A percentile compares a stretch with the other conserved stretches of the same genome.
Conservation (phyloP, 2,329 filamentous ascomycete species). For the Pestalotiopsis sp. region DNA sequence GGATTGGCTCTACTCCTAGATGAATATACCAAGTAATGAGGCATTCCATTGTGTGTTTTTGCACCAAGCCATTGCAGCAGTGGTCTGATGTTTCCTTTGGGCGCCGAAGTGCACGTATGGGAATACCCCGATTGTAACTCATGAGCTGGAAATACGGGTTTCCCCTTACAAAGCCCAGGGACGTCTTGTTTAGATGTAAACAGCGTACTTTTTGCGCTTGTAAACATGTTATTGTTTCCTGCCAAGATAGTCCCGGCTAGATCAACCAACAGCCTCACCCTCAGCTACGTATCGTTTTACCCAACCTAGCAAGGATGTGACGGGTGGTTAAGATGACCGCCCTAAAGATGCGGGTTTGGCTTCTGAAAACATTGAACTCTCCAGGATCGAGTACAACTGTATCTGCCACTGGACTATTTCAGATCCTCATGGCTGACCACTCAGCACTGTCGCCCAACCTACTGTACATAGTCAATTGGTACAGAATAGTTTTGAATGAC, state of each 20-base stretch:
- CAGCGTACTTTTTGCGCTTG: background rate
- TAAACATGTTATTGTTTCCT: background rate
- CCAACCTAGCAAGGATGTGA: background rate
- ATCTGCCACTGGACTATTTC: background rate
- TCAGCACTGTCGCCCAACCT: background rate
- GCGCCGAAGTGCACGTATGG: background rate
- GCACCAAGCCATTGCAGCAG: background rate
- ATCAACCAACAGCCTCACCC: background rate
- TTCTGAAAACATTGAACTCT: background rate
- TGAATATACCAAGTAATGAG: conserved; percentile 12
- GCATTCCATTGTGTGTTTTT: background rate
- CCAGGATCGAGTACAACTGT: background rate
- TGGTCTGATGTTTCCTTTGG: background rate
- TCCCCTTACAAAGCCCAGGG: background rate
- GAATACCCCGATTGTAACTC: too few relatives aligned
- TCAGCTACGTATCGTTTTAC: background rate
- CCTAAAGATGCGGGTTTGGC: background rate
- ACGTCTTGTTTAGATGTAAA: background rate
- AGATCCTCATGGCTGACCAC: background rate
- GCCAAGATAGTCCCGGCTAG: background rate
- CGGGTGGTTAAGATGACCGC: background rate
- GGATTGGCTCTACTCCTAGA: conserved; percentile 12
- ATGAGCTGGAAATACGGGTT: too few relatives aligned
- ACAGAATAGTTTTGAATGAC: background rate
- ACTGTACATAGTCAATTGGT: background rate